A percentile compares a stretch with the other conserved stretches of the same genome.
Evolutionary conservation across 2,329 filamentous ascomycete species (phyloP).

Genomic region (Trichoderma lentiforme): DNA sequence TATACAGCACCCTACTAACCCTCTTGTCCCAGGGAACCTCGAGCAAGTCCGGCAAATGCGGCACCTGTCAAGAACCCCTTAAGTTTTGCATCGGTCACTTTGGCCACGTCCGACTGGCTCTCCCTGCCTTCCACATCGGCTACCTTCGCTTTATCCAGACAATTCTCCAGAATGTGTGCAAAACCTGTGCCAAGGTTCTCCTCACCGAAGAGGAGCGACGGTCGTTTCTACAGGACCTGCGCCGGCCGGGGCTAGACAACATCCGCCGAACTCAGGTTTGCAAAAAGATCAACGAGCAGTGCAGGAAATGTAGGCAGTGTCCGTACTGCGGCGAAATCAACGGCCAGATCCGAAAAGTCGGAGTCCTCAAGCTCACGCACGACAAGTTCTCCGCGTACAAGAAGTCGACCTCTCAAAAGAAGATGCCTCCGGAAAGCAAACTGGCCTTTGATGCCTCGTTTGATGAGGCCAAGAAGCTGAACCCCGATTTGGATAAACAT

Average conservation of each 20-base stretch:
- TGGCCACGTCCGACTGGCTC: constrained; percentile 82
- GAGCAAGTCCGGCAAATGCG: constrained; percentile 73
- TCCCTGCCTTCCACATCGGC: constrained; percentile 93
- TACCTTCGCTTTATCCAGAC: constrained; percentile 92
- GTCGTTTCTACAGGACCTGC: constrained; percentile 72
- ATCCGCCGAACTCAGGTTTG: constrained; percentile 77
- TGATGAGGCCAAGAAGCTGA: constrained; percentile 69
- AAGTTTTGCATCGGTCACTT: constrained; percentile 93
- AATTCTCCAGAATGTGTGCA: constrained; percentile 94
- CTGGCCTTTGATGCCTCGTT: constrained; percentile 84
- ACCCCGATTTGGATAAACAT: constrained; percentile 85
- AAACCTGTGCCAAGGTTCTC: constrained; percentile 79
- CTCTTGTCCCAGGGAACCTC: constrained; percentile 64
- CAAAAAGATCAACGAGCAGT: constrained; percentile 86
- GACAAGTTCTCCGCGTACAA: constrained; percentile 90
- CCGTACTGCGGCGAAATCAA: constrained; percentile 79
- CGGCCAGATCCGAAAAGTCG: constrained; percentile 86
- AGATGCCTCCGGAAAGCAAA: constrained; percentile 78
- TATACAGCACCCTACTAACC: background rate
- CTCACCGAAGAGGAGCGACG: constrained; percentile 78
- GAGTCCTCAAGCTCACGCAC: constrained; percentile 89
- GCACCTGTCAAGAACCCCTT: constrained; percentile 78
- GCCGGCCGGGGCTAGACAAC: constrained; percentile 76
- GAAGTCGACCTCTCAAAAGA: constrained; percentile 81
- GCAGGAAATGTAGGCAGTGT: constrained; percentile 80